These are phyloP conservation scores for Solanum medicagineum DNA, from an alignment of 257 asterid species.

Conservation along the genomic window DNA sequence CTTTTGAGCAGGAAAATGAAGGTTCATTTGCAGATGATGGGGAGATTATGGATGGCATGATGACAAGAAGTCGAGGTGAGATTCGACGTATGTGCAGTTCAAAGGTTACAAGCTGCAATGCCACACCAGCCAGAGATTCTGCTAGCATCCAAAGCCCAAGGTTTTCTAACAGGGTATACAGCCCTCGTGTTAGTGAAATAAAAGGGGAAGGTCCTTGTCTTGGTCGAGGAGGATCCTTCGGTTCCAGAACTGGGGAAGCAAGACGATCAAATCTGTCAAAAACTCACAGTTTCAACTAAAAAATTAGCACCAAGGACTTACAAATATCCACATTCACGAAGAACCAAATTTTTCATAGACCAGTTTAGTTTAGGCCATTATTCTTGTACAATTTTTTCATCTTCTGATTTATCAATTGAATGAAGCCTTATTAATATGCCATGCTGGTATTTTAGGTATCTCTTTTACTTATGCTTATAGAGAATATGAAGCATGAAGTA, in stretches of 20 bases:
- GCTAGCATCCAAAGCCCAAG: neutral
- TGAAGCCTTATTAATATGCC: neutral
- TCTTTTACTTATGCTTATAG: neutral
- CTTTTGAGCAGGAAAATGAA: neutral
- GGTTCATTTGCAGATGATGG: conserved; percentile 3
- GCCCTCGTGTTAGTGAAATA: conserved; percentile 4
- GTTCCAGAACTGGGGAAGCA: conserved; percentile 6
- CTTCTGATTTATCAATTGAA: neutral
- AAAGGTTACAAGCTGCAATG: neutral
- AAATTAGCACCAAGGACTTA: neutral
- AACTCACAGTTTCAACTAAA: conserved; percentile 3
- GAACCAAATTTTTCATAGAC: neutral
- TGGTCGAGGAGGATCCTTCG: conserved; percentile 4
- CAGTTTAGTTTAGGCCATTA: neutral
- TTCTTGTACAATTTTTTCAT: neutral
- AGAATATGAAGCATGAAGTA: neutral
- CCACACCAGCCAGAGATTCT: conserved; percentile 5
- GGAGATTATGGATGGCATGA: conserved; percentile 4
- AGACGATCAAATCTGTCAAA: conserved; percentile 7
- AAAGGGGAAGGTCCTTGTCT: neutral
- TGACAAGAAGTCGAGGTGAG: conserved; percentile 14
- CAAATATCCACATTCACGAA: neutral
- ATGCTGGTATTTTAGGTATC: neutral
- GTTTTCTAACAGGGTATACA: neutral
- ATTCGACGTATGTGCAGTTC: conserved; percentile 5